phyloP scores from a whole-genome alignment of 306 rosid species.

The Castanea crenata region DNA sequence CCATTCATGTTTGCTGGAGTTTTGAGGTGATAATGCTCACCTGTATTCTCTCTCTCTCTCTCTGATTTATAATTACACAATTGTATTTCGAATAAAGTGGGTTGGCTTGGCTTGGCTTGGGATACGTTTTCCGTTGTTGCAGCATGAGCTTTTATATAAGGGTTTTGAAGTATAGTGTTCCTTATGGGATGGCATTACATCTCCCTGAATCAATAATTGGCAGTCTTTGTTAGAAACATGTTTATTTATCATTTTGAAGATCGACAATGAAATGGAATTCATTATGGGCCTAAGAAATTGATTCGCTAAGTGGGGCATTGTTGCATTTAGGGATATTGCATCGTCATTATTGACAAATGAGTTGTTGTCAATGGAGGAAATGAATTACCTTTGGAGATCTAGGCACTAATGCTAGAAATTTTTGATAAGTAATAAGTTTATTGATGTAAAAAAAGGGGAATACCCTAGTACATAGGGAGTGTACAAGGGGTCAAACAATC shows the following conservation, averaged over 20 bases:
- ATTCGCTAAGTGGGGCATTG: not conserved
- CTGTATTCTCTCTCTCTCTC: not conserved
- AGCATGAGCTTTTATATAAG: not conserved
- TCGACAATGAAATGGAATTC: not conserved
- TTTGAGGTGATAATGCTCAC: conserved; percentile 48
- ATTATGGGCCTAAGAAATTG: not conserved
- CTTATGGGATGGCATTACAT: not conserved
- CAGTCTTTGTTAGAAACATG: no score
- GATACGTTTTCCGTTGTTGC: not conserved
- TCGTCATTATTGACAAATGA: no score
- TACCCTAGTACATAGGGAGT: no score
- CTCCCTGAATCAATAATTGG: no score
- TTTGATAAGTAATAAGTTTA: no score
- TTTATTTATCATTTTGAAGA: not conserved
- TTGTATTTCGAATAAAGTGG: not conserved
- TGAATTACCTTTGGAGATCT: no score
- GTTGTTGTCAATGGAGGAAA: no score
- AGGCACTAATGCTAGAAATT: no score
- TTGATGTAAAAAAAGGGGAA: no score
- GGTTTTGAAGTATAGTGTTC: not conserved
- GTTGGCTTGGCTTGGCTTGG: not conserved
- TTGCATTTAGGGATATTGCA: not conserved
- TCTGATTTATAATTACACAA: not conserved
- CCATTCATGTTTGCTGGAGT: conserved; percentile 88
- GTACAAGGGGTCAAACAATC: no score